These are phyloP conservation scores for Dothideomycetes sp. DNA, from an alignment of 2,329 filamentous ascomycete species.

Conservation along the genomic window DNA sequence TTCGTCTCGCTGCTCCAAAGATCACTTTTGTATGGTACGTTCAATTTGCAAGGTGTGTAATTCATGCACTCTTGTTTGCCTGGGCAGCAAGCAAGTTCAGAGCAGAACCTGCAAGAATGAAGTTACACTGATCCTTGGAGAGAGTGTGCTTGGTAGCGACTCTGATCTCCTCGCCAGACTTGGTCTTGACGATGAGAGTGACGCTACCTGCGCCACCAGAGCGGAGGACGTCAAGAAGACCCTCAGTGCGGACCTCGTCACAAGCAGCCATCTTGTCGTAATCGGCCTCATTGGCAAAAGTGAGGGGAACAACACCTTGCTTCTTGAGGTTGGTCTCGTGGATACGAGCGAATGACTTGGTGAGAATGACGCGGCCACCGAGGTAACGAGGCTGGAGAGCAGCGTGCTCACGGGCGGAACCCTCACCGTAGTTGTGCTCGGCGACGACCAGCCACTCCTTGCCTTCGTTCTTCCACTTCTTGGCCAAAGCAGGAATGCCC, in stretches of 20 bases:
- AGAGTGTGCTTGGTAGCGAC: constrained; percentile 81
- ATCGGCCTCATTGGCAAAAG: constrained; percentile 78
- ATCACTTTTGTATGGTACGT: too few relatives aligned
- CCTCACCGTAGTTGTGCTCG: constrained; percentile 95
- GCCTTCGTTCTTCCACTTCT: constrained; percentile 66
- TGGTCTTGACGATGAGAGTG: constrained; percentile 45
- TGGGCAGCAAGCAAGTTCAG: constrained; percentile 76
- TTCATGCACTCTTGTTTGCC: constrained; percentile 21
- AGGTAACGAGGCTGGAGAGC: constrained; percentile 87
- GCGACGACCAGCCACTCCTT: constrained; percentile 88
- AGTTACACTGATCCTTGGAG: constrained; percentile 80
- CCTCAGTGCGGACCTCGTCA: constrained; percentile 73
- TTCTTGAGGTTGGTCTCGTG: constrained; percentile 97
- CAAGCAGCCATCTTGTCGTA: constrained; percentile 77
- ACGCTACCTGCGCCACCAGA: constrained; percentile 72
- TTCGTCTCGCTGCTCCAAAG: too few relatives aligned
- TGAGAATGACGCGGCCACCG: constrained; percentile 71
- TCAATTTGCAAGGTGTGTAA: too few relatives aligned
- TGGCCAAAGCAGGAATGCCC: constrained; percentile 80
- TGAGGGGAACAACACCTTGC: constrained; percentile 91
- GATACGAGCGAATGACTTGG: constrained; percentile 83
- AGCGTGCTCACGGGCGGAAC: constrained; percentile 80
- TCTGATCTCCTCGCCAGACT: constrained; percentile 52
- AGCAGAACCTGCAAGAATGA: constrained; percentile 88
- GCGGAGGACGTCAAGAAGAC: constrained; percentile 70